phyloP scores from a whole-genome alignment of 2,329 filamentous ascomycete genomes.

The Diaporthe sp. region DNA sequence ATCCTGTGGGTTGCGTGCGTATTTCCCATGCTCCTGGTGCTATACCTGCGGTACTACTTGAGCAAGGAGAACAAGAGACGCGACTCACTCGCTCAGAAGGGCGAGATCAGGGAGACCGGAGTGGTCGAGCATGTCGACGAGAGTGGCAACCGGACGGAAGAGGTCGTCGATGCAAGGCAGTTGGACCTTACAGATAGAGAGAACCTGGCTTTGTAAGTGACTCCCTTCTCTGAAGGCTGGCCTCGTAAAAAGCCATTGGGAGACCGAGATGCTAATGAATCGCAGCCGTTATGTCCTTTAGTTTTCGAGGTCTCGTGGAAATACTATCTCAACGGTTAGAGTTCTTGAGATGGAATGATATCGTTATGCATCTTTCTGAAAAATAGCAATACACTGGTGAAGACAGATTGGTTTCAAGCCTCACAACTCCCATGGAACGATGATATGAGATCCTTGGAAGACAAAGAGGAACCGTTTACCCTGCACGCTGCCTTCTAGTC shows the following conservation, averaged over 20 bases:
- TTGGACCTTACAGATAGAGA: slow-evolving; percentile 54
- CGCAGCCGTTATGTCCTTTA: slow-evolving; percentile 26
- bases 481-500: no score
- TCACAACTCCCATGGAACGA: no score
- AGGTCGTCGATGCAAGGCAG: slow-evolving; percentile 53
- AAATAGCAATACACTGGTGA: neutral
- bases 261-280: neutral
- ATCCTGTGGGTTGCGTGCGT: slow-evolving; percentile 53
- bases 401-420: no score
- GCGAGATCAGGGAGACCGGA: slow-evolving; percentile 45
- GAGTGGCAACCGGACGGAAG: slow-evolving; percentile 47
- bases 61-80: slow-evolving; percentile 55
- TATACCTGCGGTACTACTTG: slow-evolving; percentile 56
- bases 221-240: fast-evolving
- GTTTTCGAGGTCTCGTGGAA: neutral
- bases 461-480: no score
- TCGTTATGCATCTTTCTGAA: neutral
- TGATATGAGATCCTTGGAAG: no score
- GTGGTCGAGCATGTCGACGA: slow-evolving; percentile 48
- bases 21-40: slow-evolving; percentile 54
- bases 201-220: slow-evolving; percentile 48
- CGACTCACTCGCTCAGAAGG: slow-evolving; percentile 47
- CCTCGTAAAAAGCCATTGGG: no score
- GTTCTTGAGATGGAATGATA: no score
- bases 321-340: no score